Evolutionary conservation across 345 rosid species (phyloP), one percentile per base, ranked within the genome.

Genomic region (Salix udensis): DNA sequence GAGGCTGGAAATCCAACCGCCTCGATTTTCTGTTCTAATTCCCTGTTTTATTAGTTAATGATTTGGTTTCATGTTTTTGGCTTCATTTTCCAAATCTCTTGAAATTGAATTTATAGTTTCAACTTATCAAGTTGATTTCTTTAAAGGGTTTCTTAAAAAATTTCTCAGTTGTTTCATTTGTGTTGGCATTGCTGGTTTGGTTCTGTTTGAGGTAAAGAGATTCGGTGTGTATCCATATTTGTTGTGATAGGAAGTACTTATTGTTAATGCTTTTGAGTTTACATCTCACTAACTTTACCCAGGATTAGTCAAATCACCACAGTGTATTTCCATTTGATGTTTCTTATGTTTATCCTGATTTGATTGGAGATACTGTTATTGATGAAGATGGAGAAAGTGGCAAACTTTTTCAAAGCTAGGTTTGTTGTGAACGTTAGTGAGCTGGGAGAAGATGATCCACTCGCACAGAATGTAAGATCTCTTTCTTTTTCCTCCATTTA

Each of bases 361-460:
- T 76, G 70, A 70, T 36, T 68, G 71, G 34, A 46, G 30, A 78
- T 83, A 5, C 48, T 58, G 55, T 73, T 73, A 65, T 85, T 61
- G 34, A 72, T 84, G 85, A 73, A 94, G 97, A 87, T 92, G 88
- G 91, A 83, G 80, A 81, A 75, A 42, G 93, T 88, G 71, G 88
- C 86, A 10, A 84, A 78, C 79, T 69, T 86, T 79, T 88, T 85
- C 79, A 77, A 85, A 19, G 86, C 79, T 28, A 81, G 62, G 79
- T 89, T 94, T 85, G 91, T 92, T 83, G 80, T 94, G 78, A 85
- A 87, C 79, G 81, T 86, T 68, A 83, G 91, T 74, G 87, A 88
- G 73, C 76, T 81, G 77, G 97, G 92, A 53, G 90, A 86, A 75
- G 84, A 84, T 82, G 94, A 89, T 79, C 88, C 88, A 18, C 92